Base-by-base conservation (phyloP, 306 rosid species). In the Parietaria judaica region DNA sequence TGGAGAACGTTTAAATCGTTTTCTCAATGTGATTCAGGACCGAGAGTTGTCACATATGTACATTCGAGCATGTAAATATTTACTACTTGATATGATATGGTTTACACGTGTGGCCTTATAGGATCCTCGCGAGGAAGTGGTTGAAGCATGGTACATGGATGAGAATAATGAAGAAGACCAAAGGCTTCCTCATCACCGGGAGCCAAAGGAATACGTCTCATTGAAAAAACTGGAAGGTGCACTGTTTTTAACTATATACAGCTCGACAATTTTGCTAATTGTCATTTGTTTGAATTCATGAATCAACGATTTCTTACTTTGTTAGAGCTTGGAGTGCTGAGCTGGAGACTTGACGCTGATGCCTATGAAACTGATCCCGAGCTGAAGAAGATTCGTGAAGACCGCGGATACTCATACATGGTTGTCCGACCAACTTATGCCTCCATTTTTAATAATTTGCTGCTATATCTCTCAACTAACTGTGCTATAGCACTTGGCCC, bases 91-190 rank as follows among this genome's bases (percentile, higher is more conserved):
- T 23, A 23, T 23, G 31, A 23, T 23, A 23, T 23, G 1, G 31
- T 23, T 23, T 41, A 41, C 45, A 41, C 45, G 9, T 41, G 45
- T 49, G 14, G 13, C 13, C 13, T n/a, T 67, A 35, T 68, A 94
- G 99, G 97, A 94, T 72, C 83, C 91, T 43, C 83, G 94, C 31
- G 95, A 94, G 83, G 97, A 94, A 67, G 95, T 94, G 66, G 3
- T 94, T 78, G 87, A 94, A 73, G 99, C 99, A 70, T 94, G 99
- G 97, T 89, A 74, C 83, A 94, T 94, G 99, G 97, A 94, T 83
- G 95, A 86, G 50, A 84, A 86, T 70, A 72, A 78, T 36, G 99
- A 80, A 72, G 99, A 80, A 72, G 99, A 94, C 76, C 99, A 94
- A 79, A 83, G 99, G 54, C 89, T 84, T 51, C 95, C 95, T 55